Conservation (phyloP, 1,284 basidiomycete genomes). For the Coniferiporia weirii region DNA sequence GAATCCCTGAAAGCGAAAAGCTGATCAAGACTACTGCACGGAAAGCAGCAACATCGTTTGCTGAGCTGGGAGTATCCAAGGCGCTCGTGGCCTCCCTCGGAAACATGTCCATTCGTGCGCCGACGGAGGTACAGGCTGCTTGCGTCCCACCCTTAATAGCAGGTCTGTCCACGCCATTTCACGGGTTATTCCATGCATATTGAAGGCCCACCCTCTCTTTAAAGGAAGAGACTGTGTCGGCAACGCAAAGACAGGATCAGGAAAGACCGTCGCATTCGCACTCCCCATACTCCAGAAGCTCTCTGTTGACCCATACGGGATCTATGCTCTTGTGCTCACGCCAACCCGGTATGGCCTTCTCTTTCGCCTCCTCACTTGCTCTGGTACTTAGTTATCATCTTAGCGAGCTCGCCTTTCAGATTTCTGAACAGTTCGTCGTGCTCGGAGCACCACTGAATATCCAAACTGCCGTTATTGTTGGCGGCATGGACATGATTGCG, state of each 20-base stretch:
- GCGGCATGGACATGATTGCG: slow-evolving; percentile 97
- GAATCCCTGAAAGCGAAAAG: slow-evolving; percentile 1
- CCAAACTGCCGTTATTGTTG: slow-evolving; percentile 86
- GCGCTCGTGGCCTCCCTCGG: slow-evolving; percentile 67
- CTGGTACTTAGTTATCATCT: not conserved
- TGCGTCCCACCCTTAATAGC: slow-evolving; percentile 86
- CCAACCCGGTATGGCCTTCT: slow-evolving; percentile 73
- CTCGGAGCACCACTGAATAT: slow-evolving; percentile 80
- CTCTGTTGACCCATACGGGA: slow-evolving; percentile 85
- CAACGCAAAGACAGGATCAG: slow-evolving; percentile 96
- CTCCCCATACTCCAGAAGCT: slow-evolving; percentile 92
- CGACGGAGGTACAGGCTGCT: slow-evolving; percentile 87
- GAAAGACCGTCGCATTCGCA: slow-evolving; percentile 97
- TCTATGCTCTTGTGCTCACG: slow-evolving; percentile 90
- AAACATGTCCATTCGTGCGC: slow-evolving; percentile 80
- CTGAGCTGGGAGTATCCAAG: slow-evolving; percentile 69
- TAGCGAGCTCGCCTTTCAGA: slow-evolving; percentile 95
- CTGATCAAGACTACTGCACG: slow-evolving; percentile 17
- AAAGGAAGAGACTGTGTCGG: slow-evolving; percentile 91
- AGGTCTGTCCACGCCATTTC: slow-evolving; percentile 37
- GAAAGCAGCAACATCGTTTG: slow-evolving; percentile 43
- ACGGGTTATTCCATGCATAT: not conserved
- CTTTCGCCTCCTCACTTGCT: not conserved
- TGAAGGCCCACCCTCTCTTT: slow-evolving; percentile 13
- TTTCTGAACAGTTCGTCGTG: slow-evolving; percentile 93